Base-by-base conservation (phyloP, 768 basidiomycete species). In the Auricularia sp. region DNA sequence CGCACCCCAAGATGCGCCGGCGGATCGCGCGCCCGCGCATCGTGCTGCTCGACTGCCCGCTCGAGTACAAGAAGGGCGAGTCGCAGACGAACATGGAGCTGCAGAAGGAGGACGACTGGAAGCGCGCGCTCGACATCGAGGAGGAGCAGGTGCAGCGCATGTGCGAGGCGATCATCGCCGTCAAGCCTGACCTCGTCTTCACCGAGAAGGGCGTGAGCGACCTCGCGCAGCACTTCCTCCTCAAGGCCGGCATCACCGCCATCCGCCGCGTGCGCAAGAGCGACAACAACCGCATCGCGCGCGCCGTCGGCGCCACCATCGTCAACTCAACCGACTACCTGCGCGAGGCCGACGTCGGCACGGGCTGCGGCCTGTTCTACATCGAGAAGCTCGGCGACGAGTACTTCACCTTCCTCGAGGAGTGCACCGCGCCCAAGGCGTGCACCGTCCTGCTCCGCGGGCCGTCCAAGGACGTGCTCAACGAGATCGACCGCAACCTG, bases 11-110 rank as follows among this genome's bases (percentile, higher is more conserved):
- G 69, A 99, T 98, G 97, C 80, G 96, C 63, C 76, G 97, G 64
- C 80, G 93, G 68, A 98, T 98, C 74, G 83, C 80, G 66, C 90
- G 92, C 68, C 97, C 96, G 3, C 78, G 95, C 12, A 90, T 99
- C 61, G 78, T 98, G 29, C 76, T 98, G 47, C 78, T 98, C 47
- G 94, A 97, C 74, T 98, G 95, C 74, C 94, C 95, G 10, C 77
- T 98, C 64, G 96, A 98, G 78, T 98, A 99, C 79, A 99, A 98
- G 79, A 98, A 98, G 81, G 96, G 96, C 34, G 97, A 98, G 79
- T 86, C 83, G 64, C 97, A 99, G 77, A 98, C 97, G 66, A 97
- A 98, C 74, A 98, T 98, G 82, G 96, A 98, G 77, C 93, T 98
- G 68, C 87, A 87, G 54, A 93, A 92, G 76, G 95, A 95, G 78